Conservation (phyloP, 805 yeast genomes). For the Ogataea pilisensis region DNA sequence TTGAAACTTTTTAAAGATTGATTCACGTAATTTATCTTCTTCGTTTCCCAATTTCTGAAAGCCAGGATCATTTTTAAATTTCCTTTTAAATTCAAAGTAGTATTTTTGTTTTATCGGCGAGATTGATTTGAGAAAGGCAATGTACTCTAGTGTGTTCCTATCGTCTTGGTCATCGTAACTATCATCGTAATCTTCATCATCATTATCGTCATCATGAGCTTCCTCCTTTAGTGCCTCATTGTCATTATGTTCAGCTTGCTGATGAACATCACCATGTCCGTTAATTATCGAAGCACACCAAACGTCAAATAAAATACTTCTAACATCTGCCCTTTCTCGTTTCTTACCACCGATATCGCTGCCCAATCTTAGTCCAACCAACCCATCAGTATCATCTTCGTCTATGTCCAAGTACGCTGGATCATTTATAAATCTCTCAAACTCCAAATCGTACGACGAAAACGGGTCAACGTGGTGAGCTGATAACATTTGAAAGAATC, state of each 20-base stretch:
- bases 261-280: neutral
- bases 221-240: neutral
- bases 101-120: conserved; percentile 12
- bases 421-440: conserved; percentile 14
- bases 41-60: conserved; percentile 10
- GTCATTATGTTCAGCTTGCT: neutral
- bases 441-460: conserved; percentile 23
- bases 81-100: conserved; percentile 28
- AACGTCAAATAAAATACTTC: conserved; percentile 20
- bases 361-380: neutral
- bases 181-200: conserved; percentile 2
- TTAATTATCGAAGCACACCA: conserved; percentile 16
- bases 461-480: conserved; percentile 15
- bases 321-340: no score
- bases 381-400: conserved; percentile 5
- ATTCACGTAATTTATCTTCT: conserved; percentile 17
- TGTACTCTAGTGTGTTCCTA: conserved; percentile 6
- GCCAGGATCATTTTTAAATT: conserved; percentile 10
- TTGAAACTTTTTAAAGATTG: conserved; percentile 12
- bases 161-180: conserved; percentile 5
- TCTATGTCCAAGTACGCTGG: conserved; percentile 24
- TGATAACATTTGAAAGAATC: conserved; percentile 14
- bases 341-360: neutral
- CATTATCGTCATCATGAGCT: conserved; percentile 5
- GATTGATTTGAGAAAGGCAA: conserved; percentile 8